Base-by-base conservation (phyloP, 768 basidiomycete species). In the Leccinum truebloodii region DNA sequence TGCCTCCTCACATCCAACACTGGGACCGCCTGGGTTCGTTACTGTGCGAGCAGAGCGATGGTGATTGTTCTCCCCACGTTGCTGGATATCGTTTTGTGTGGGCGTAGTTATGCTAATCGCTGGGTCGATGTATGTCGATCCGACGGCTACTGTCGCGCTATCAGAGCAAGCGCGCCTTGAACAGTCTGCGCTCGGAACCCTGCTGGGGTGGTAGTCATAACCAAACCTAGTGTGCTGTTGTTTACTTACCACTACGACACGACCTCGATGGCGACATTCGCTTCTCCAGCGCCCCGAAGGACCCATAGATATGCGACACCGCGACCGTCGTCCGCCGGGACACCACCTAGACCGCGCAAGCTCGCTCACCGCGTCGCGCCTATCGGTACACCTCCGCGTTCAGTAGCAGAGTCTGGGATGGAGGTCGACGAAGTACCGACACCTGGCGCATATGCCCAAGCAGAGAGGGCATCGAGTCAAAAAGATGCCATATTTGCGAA, bases 401-500 rank as follows among this genome's bases (percentile, higher is more conserved):
- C 83, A 6, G 71, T 81, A 59, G 73, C 81, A 59, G 74, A 72
- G 57, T 81, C 83, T 30, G 77, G 75, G 2, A 91, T 91, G 89
- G 89, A 91, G 59, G 76, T 89, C 32, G 89, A 90, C 66, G 86
- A 86, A 49, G 70, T 70, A 24, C 75, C 74, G 1, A 80, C 49
- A 74, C 78, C 22, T 44, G 81, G 80, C 53, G 22, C 73, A 75
- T 55, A 79, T 71, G 52, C 57, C 71, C 50, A 72, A 68, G 61
- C 70, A 67, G 68, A 87, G 79, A 72, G 76, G 66, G 13, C 65
- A 30, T 58, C 68, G 22, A 57, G 34, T 48, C 68, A 70, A 58
- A 70, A 65, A 56, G 79, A 79, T 46, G 71, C 70, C 2, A 63
- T 86, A 34, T 90, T 87, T 72, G 88, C 90, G 52, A 88, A 87